Evolutionary conservation across 108 stramenopile species (phyloP), one percentile per base, ranked within the genome.

Genomic region (Fragilaria crotonensis): DNA sequence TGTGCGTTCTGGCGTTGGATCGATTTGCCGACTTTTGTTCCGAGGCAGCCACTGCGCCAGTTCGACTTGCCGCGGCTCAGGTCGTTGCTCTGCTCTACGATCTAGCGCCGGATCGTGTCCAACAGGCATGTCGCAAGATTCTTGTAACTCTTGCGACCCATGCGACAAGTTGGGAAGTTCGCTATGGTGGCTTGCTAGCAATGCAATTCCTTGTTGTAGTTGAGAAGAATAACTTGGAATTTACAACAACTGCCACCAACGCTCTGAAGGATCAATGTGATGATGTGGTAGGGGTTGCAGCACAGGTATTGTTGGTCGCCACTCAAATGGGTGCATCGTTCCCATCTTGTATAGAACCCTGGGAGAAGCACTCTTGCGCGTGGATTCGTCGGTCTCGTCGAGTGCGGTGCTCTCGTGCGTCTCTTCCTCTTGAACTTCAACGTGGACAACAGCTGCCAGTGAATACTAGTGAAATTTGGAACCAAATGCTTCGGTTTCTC

Each of bases 1-100:
- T 93, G 7, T 88, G 87, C 52, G 72, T 93, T 25, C 45, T 93
- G 58, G 83, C 73, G 9, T 47, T 93, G 64, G 91, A 93, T 66
- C 85, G 83, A 14, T 93, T 93, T 66, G 83, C 73, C 1, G 91
- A 93, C 52, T 93, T 70, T 71, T 2, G n/a, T 2, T 30, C 4
- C 9, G 27, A 36, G 4, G 53, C 19, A 11, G 69, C 67, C 19
- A 83, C 89, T 0, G 87, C 90, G 5, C 87, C 90, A 11, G 81
- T 93, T 1, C 65, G 85, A 55, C 84, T 85, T 63, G 74, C 75
- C 76, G 83, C 85, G 20, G 90, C 87, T 4, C 87, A 89, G 75
- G 74, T 89, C 17, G 53, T 87, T 33, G 69, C 87, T 0, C 33
- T 84, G 5, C 54, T 89, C 0, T 66, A 76, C 45, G 57, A 58